phyloP scores from a whole-genome alignment of 2,329 filamentous ascomycete genomes.

The Rhynchosporium graminicola region DNA sequence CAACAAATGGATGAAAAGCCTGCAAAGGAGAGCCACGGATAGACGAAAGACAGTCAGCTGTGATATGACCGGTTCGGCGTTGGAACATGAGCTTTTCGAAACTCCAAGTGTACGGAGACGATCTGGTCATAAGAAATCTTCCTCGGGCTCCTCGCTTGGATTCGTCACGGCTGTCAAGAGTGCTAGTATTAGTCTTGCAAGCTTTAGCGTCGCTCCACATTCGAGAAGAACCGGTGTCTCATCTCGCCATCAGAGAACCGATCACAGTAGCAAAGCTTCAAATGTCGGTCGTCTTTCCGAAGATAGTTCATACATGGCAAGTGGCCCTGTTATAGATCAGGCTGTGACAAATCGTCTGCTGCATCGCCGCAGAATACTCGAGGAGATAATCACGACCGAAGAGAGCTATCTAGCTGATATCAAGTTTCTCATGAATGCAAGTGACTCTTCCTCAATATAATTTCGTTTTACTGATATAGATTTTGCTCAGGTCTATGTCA shows the following conservation, averaged over 20 bases:
- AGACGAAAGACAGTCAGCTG: constrained; percentile 44
- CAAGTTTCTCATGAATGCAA: constrained; percentile 81
- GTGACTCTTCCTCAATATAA: constrained; percentile 44
- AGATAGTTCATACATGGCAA: constrained; percentile 63
- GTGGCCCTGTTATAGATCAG: constrained; percentile 58
- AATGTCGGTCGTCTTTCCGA: constrained; percentile 63
- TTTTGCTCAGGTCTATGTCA: constrained; percentile 65
- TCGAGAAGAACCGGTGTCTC: constrained; percentile 55
- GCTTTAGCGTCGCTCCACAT: constrained; percentile 66
- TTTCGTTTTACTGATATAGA: constrained; percentile 63
- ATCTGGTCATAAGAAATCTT: constrained; percentile 55
- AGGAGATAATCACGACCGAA: constrained; percentile 84
- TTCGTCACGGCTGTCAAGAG: constrained; percentile 82
- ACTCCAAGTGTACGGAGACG: constrained; percentile 44
- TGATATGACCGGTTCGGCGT: constrained; percentile 34
- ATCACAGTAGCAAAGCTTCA: constrained; percentile 63
- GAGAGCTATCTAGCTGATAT: constrained; percentile 86
- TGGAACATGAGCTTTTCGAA: constrained; percentile 29
- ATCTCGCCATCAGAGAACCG: constrained; percentile 59
- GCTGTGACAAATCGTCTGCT: constrained; percentile 70
- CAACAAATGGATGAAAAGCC: constrained; percentile 70
- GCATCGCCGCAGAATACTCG: constrained; percentile 76
- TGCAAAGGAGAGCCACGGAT: constrained; percentile 59
- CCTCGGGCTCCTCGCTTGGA: constrained; percentile 73
- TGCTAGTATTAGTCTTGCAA: constrained; percentile 75